A percentile compares a stretch with the other conserved stretches of the same genome.
phyloP scores from a whole-genome alignment of 2,329 filamentous ascomycete species.

The Hypomyces perniciosus region DNA sequence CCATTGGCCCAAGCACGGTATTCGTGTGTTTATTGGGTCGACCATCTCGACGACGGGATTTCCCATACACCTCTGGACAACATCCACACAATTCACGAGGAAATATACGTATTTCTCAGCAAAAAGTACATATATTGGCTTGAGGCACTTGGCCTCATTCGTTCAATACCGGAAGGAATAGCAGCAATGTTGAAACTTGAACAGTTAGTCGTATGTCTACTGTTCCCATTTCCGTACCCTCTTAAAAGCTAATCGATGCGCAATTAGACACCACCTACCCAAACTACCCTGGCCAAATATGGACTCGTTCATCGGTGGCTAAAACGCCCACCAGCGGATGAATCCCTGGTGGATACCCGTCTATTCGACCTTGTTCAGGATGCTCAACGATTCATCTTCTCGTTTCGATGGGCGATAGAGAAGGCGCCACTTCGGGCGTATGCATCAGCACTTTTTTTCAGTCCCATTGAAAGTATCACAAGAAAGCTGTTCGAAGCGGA shows the following conservation, averaged over 20 bases:
- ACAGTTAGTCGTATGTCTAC: conserved; percentile 8
- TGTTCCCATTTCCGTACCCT: background rate
- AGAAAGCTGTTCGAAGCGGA: conserved; percentile 11
- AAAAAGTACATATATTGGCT: conserved; percentile 37
- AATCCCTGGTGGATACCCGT: background rate
- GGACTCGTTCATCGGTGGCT: background rate
- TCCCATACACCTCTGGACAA: background rate
- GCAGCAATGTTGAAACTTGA: conserved; percentile 10
- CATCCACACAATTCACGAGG: background rate
- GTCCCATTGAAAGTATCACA: conserved; percentile 20
- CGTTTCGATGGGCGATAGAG: conserved; percentile 21
- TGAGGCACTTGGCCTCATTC: conserved; percentile 34
- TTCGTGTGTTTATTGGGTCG: conserved; percentile 19
- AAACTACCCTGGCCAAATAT: background rate
- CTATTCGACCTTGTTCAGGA: conserved; percentile 20
- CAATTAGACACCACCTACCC: no score
- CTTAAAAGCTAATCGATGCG: no score
- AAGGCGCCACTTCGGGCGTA: conserved; percentile 28
- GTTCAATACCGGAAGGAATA: conserved; percentile 18
- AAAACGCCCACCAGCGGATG: background rate
- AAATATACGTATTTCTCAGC: conserved; percentile 27
- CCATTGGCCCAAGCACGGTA: conserved; percentile 14
- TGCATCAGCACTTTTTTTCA: conserved; percentile 26
- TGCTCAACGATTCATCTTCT: conserved; percentile 22
- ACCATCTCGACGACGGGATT: conserved; percentile 13